Conservation (phyloP, 257 asterid species). For the Solanum piurae region DNA sequence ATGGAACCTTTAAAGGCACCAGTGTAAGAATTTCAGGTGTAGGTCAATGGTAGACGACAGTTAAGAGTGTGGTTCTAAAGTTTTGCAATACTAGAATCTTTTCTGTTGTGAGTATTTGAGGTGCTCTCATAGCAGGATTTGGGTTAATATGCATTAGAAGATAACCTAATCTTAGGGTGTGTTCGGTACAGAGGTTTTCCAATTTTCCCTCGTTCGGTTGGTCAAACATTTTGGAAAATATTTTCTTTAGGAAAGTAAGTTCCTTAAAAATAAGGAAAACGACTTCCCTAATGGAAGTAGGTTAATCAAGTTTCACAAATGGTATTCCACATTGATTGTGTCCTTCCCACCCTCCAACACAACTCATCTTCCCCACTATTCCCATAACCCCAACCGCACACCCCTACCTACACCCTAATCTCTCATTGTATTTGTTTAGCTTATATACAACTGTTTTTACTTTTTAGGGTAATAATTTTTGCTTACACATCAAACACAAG, state of each 20-base stretch:
- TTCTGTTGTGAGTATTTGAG: neutral
- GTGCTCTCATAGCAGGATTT: neutral
- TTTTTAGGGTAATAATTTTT: too few relatives aligned
- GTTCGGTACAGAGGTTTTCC: neutral
- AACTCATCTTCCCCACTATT: neutral
- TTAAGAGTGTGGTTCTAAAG: neutral
- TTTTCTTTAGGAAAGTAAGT: neutral
- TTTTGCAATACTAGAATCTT: neutral
- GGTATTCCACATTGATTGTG: neutral
- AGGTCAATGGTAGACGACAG: neutral
- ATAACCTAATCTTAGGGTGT: neutral
- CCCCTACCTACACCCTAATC: neutral
- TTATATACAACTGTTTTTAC: neutral
- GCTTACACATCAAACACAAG: neutral
- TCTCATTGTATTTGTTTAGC: neutral
- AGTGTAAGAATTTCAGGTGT: neutral
- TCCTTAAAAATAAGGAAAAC: neutral
- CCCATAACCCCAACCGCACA: neutral
- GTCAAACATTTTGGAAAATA: neutral
- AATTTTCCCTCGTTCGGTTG: neutral
- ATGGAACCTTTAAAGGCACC: neutral
- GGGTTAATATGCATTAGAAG: neutral
- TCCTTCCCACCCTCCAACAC: neutral
- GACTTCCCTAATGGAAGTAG: neutral
- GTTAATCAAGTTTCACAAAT: neutral